Evolutionary conservation across 2,329 filamentous ascomycete species (phyloP).

Genomic region (Cladophialophora carrionii): DNA sequence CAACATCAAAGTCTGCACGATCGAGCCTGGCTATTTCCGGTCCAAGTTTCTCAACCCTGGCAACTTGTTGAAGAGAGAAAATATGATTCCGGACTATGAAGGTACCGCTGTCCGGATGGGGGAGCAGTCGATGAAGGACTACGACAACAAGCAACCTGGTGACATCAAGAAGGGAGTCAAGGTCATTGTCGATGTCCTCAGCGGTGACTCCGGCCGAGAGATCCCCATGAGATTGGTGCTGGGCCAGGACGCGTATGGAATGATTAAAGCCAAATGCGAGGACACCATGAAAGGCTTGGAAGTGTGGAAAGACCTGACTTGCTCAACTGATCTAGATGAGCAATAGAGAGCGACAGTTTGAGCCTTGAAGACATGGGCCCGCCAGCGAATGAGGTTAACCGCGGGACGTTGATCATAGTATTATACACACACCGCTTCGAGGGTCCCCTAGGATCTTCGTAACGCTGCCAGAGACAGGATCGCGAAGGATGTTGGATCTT

Average conservation of each 20-base stretch:
- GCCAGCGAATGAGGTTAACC: not conserved
- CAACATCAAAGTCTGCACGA: slow-evolving; percentile 43
- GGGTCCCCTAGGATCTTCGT: too few species aligned
- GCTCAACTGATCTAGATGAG: slow-evolving; percentile 42
- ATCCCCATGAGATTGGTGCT: slow-evolving; percentile 60
- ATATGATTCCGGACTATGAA: slow-evolving; percentile 31
- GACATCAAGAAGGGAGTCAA: slow-evolving; percentile 59
- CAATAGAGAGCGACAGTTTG: not conserved
- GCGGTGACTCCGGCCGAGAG: slow-evolving; percentile 53
- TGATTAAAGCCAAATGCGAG: slow-evolving; percentile 51
- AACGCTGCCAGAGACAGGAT: too few species aligned
- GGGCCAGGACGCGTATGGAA: slow-evolving; percentile 55
- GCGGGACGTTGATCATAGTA: not conserved
- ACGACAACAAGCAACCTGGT: slow-evolving; percentile 57
- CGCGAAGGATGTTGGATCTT: not conserved
- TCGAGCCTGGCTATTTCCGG: slow-evolving; percentile 45
- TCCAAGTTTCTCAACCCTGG: slow-evolving; percentile 29
- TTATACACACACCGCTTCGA: too few species aligned
- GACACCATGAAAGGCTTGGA: slow-evolving; percentile 51
- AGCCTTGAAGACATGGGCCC: not conserved
- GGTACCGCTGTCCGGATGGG: slow-evolving; percentile 24
- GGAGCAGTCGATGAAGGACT: slow-evolving; percentile 20
- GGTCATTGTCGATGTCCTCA: slow-evolving; percentile 61
- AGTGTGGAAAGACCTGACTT: slow-evolving; percentile 55
- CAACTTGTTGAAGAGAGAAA: slow-evolving; percentile 16